Base-by-base conservation (phyloP, 1,284 basidiomycete genomes). In the Puccinia brachypodii region DNA sequence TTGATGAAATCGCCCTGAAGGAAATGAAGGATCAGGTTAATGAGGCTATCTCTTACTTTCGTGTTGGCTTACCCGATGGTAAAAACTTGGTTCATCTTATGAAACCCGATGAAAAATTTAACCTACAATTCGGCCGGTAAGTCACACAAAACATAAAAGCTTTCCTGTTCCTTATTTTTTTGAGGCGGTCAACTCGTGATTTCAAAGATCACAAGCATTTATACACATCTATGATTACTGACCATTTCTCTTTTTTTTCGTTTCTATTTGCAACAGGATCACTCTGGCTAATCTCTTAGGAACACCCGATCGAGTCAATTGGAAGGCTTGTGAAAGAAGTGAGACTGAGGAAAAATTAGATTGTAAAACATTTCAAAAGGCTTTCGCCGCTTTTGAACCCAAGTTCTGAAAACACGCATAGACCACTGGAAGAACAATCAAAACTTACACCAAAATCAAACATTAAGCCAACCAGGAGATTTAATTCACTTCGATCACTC, bases 71-170 rank as follows among this genome's bases (percentile, higher is more conserved):
- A 73, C 95, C 96, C 0, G 91, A 92, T 84, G 95, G 95, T n/a
- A 89, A 89, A 83, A 92, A 90, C 87, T 88, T 97, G 88, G 91
- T 97, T 38, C 94, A 96, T 87, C 86, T 94, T 83, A 91, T 97
- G 85, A 91, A 91, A 85, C 90, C 91, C 38, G 89, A 91, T 69
- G 88, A 90, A 56, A 92, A 92, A 71, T 98, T 98, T 85, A 92
- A 92, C 84, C 88, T 98, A 75, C 94, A 97, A 86, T 98, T 97
- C 87, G 95, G 94, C 81, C 90, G 95, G 94, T 95, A 84, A 85
- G 91, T 38, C 47, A 0, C 22, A n/a, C 16, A 38, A 9, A 13
- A 28, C 7, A 62, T 66, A 28, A 72, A 19, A 69, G 6, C 40
- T 16, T 25, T 44, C 22, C 64, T 47, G 56, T 74, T 58, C n/a